Evolutionary conservation across 169 alveolate species (phyloP), one percentile per base, ranked within the genome.

Genomic region (Eimeria sp.): DNA sequence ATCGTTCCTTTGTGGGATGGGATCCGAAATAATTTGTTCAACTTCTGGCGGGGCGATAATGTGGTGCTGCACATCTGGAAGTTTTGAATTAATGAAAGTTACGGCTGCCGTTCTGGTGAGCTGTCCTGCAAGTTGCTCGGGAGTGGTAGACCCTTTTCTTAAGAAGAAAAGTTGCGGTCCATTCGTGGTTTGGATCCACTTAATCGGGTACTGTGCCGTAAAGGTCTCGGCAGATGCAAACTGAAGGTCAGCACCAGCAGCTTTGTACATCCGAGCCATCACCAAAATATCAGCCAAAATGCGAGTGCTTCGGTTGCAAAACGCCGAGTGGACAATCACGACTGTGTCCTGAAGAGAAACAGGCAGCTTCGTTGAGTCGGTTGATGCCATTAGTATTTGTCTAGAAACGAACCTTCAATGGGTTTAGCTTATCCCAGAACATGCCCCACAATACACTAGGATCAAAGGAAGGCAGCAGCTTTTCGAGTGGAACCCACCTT

Each of bases 221-320:
- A 57, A 58, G 1, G 88, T 72, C 16, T 93, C 96, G n/a, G 94
- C 92, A 70, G 87, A 49, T 18, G 96, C 96, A 72, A 93, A 93
- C 70, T 54, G 51, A 49, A 84, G 67, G 67, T 88, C 78, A 49
- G 94, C 94, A 57, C 84, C 89, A 80, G 90, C 80, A 25, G 86
- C 96, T 47, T 43, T 75, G 89, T 80, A 93, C 89, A 30, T 47
- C 22, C 94, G 87, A 63, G 96, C 96, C 70, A 88, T 75, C 54
- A 34, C 40, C 88, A 93, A n/a, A 73, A 82, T 20, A 30, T 57
- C 75, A n/a, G 96, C 80, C 51, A 93, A 27, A 49, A 67, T 47
- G 30, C 88, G 90, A 14, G 80, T 72, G 34, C 96, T 93, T 18
- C 43, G 47, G 80, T 93, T 93, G 94, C 96, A 93, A 63, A 93